Base-by-base conservation (phyloP, 192 early-diverging fungal genomes). In the Podila epigama region DNA sequence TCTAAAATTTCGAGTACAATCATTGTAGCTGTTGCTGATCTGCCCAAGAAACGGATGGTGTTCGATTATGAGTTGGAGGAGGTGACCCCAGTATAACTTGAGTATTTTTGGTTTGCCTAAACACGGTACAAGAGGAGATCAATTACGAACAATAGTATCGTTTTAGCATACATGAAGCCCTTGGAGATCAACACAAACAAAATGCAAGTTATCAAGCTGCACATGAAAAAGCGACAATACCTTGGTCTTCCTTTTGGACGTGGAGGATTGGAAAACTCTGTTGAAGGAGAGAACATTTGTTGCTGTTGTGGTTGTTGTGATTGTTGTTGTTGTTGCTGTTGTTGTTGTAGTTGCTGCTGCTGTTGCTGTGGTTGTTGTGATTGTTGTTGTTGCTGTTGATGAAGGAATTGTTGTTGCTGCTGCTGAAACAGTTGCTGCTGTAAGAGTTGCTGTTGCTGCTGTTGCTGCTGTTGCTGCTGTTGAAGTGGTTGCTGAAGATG, bases 231-330 rank as follows among this genome's bases (percentile, higher is more conserved):
- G 0, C 28, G 6, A 9, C 35, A 40, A 64, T 77, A 77, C 73
- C 73, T 66, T 42, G 73, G 73, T 64, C 73, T 59, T 61, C 73
- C 73, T 60, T 77, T 77, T 32, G 73, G 66, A 18, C 73, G 52
- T 28, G 60, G 66, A 20, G 73, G 66, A 33, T 44, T 50, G 37
- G 67, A 66, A 68, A 77, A 77, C 35, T 77, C 73, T 59, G 31
- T 11, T 27, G 31, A 25, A 3, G 31, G 58, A 5, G 27, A 33
- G 11, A 33, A 33, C 29, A 33, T 33, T 8, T 57, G 55, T 57
- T 57, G 54, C 12, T 59, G 58, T 44, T 77, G 73, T 15, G 68
- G 65, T 13, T 68, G 72, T n/a, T 54, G 44, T 31, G 18, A 28
- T 3, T 62, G 40, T 22, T 42, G 41, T 20, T 51, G 41, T n/a